Percentiles rank a stretch among this genome's conserved stretches.
These are phyloP conservation scores for Chlamydomonas eustigma DNA, from an alignment of 139 green algal species.

Conservation along the genomic window DNA sequence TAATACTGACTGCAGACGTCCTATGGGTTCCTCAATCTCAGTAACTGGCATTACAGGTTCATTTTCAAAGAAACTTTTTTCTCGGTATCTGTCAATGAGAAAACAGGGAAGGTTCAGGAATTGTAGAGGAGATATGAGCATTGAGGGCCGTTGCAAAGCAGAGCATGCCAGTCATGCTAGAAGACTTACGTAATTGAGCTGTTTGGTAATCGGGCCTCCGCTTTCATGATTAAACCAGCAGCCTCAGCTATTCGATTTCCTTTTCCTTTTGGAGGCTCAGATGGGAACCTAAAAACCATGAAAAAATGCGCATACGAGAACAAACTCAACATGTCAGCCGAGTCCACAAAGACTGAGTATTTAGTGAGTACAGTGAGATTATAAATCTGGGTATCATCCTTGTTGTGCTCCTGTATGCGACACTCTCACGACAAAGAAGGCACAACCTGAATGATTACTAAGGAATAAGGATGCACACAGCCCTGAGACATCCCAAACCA, in stretches of 20 bases:
- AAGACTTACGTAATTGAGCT: background rate
- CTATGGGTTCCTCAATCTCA: background rate
- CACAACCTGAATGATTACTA: too few relatives aligned
- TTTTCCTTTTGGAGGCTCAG: slow-evolving; percentile 32
- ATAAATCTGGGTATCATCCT: too few relatives aligned
- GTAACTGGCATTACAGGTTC: background rate
- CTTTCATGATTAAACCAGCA: background rate
- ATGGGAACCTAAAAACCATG: slow-evolving; percentile 8
- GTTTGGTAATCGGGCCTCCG: background rate
- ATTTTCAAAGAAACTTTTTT: background rate
- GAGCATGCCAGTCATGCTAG: background rate
- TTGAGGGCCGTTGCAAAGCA: background rate
- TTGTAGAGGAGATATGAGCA: background rate
- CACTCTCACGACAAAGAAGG: too few relatives aligned
- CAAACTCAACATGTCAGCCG: background rate
- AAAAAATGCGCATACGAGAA: background rate
- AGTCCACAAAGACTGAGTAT: too few relatives aligned
- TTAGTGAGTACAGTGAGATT: too few relatives aligned
- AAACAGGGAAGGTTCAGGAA: background rate
- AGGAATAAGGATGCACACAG: too few relatives aligned
- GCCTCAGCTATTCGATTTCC: slow-evolving; percentile 6
- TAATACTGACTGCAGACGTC: background rate
- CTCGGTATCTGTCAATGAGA: background rate
- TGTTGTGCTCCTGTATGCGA: too few relatives aligned
- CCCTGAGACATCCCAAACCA: too few relatives aligned